Evolutionary conservation across 805 yeast species (phyloP), one percentile per base, ranked within the genome.

Genomic region (Grigorovia yakushimaensis): DNA sequence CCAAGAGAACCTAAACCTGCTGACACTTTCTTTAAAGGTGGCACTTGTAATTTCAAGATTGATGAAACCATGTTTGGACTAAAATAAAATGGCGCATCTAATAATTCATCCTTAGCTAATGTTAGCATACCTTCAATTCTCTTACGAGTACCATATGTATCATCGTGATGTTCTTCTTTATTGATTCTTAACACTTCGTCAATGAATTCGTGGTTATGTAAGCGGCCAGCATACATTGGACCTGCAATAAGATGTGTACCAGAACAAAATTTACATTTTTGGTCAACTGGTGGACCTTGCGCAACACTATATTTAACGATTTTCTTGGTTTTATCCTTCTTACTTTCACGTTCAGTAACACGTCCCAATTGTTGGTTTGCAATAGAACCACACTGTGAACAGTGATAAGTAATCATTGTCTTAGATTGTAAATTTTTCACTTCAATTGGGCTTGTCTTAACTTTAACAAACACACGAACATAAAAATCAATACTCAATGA

Each of bases 41-140:
- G 95, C 5, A 91, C 88, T 20, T 89, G 85, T 43, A 88, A 75
- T 61, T 85, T 85, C 56, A 91, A 69, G 11, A 84, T 73, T 2
- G 91, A 81, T 0, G 95, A 78, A 39, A 91, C 54, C 47, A 79
- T 78, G 50, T 88, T 82, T 35, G 95, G 84, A 48, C 84, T 79
- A 68, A 91, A 82, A 66, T 88, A 93, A 61, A 93, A 88, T 23
- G 89, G 94, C 0, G 76, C 61, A 20, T 76, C 70, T 11, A 50
- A 64, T 38, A 91, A 59, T 64, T 93, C 98, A 53, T 75, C 75
- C 38, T 64, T 59, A 5, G 97, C 98, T 59, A 91, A 70, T 0
- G 93, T 85, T 27, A 88, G 69, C 98, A 93, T 93, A 13, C 98
- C 98, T 62, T 81, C 80, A 41, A 93, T 86, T 61, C 99, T 74